A percentile compares a stretch with the other conserved stretches of the same genome.
These are phyloP conservation scores for Debaryomyces hansenii DNA, from an alignment of 805 yeast genomes.

Conservation along the genomic window DNA sequence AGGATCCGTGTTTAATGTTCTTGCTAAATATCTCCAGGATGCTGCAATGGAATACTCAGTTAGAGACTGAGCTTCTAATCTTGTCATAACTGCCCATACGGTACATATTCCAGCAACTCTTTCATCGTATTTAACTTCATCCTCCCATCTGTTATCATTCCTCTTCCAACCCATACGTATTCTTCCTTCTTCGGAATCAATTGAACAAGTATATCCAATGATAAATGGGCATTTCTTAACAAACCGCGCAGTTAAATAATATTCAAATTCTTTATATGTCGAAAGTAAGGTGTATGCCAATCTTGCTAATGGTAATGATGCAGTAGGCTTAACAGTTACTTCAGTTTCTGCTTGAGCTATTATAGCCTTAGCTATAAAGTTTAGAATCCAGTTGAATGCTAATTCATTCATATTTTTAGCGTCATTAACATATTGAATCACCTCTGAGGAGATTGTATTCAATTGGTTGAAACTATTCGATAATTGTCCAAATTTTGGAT, in stretches of 20 bases:
- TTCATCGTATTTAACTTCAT: constrained; percentile 73
- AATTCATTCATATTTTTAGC: constrained; percentile 45
- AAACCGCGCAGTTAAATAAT: constrained; percentile 70
- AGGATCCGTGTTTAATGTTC: constrained; percentile 60
- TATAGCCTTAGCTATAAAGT: constrained; percentile 80
- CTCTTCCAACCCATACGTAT: constrained; percentile 85
- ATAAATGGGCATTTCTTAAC: constrained; percentile 89
- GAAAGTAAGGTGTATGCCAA: constrained; percentile 57
- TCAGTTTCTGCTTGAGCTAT: constrained; percentile 94
- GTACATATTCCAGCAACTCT: constrained; percentile 84
- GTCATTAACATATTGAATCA: constrained; percentile 49
- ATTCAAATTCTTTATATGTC: constrained; percentile 49
- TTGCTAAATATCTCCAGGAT: constrained; percentile 71
- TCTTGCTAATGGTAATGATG: constrained; percentile 78
- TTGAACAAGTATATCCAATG: constrained; percentile 74
- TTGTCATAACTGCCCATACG: constrained; percentile 73
- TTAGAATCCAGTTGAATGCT: constrained; percentile 72
- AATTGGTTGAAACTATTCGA: constrained; percentile 71
- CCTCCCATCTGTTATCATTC: constrained; percentile 53
- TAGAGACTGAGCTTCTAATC: constrained; percentile 24
- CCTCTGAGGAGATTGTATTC: constrained; percentile 47
- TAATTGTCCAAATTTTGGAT: constrained; percentile 89
- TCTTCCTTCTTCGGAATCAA: constrained; percentile 82
- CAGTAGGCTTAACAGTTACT: constrained; percentile 72
- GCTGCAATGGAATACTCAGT: constrained; percentile 48